Evolutionary conservation across 441 rosid species (phyloP).

Genomic region (California macrophylla): DNA sequence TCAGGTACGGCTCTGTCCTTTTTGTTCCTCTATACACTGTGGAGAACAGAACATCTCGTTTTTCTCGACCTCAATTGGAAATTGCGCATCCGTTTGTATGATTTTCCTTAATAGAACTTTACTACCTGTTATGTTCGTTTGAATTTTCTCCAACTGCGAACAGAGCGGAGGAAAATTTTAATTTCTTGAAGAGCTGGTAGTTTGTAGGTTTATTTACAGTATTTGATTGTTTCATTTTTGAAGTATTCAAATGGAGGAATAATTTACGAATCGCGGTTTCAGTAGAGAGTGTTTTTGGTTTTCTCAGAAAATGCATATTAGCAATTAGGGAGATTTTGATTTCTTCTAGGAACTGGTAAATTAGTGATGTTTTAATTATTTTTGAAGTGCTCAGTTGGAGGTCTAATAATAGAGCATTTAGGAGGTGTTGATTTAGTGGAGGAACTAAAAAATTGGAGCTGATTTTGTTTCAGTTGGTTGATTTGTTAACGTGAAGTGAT

Average conservation of each 20-base stretch:
- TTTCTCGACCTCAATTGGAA: neutral
- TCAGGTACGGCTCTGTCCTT: slow-evolving; percentile 21
- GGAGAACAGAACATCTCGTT: neutral
- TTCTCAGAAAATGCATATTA: neutral
- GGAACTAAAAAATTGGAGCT: slow-evolving; percentile 3
- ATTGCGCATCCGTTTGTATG: neutral
- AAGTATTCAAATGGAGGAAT: neutral
- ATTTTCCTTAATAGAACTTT: neutral
- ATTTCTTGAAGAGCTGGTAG: neutral
- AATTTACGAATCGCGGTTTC: neutral
- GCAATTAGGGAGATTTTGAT: neutral
- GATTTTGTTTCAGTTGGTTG: slow-evolving; percentile 13
- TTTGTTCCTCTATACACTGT: neutral
- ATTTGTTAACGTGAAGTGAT: slow-evolving; percentile 22
- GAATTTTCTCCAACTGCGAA: slow-evolving; percentile 3
- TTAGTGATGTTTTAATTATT: neutral
- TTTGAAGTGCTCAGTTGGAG: neutral
- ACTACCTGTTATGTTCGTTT: neutral
- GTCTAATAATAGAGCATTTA: neutral
- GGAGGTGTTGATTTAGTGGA: slow-evolving; percentile 7
- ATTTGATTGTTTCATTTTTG: neutral
- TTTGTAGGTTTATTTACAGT: neutral
- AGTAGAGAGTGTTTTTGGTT: neutral
- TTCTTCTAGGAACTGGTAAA: neutral
- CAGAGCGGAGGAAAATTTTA: neutral